Conservation (phyloP, 169 alveolate species). For the Cryptosporidium viatorum region DNA sequence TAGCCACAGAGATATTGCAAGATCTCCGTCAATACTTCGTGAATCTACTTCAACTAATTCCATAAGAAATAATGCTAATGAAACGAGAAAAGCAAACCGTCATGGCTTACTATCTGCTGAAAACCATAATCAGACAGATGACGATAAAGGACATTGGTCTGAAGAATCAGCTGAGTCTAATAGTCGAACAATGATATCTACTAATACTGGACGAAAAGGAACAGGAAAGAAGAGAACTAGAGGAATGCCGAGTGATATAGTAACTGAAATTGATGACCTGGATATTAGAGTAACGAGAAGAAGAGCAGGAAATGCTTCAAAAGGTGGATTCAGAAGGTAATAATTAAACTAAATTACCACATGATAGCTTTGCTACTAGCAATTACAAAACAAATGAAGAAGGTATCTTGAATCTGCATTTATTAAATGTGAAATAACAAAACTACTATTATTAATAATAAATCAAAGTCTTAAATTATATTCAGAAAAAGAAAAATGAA, state of each 20-base stretch:
- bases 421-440: too few relatives aligned
- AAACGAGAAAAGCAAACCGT: conserved; percentile 48
- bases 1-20: conserved; percentile 64
- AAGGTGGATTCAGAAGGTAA: conserved; percentile 48
- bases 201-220: conserved; percentile 50
- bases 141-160: conserved; percentile 74
- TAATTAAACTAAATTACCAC: background rate
- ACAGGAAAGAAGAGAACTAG: conserved; percentile 72
- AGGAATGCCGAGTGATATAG: conserved; percentile 74
- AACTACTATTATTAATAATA: too few relatives aligned
- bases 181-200: conserved; percentile 47
- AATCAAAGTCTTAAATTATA: background rate
- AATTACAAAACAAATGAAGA: background rate
- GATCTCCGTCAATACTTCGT: conserved; percentile 65
- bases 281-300: conserved; percentile 73
- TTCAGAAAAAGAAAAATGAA: too few relatives aligned
- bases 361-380: background rate
- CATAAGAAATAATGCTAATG: conserved; percentile 10
- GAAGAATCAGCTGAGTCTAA: conserved; percentile 71
- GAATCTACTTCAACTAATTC: conserved; percentile 36
- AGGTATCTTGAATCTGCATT: background rate
- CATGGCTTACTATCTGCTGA: conserved; percentile 38
- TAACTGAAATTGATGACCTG: conserved; percentile 55
- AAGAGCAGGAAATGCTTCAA: conserved; percentile 60
- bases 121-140: conserved; percentile 49